Evolutionary conservation across 1,139 yeast species (phyloP).

Genomic region (Candida labiduridarum): DNA sequence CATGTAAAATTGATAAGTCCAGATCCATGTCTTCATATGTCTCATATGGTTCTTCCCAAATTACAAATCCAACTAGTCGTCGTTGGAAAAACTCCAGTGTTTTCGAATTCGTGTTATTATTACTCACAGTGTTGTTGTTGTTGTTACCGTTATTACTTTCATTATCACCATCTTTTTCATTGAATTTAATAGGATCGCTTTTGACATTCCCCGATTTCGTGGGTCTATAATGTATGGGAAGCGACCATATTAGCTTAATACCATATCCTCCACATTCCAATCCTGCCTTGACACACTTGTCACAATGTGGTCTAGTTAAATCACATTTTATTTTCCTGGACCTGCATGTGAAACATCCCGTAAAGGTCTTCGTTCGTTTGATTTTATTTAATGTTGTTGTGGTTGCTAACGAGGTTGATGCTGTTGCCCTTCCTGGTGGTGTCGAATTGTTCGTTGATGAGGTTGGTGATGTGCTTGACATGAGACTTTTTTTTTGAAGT

Average conservation of each 20-base stretch:
- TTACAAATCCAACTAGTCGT: slow-evolving; percentile 75
- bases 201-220: slow-evolving; percentile 26
- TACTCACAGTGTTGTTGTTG: too few species aligned
- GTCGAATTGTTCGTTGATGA: neutral
- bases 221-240: slow-evolving; percentile 50
- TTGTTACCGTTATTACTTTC: slow-evolving; percentile 12
- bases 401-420: neutral
- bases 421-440: neutral
- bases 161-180: slow-evolving; percentile 25
- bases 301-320: slow-evolving; percentile 44
- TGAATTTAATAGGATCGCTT: slow-evolving; percentile 30
- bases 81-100: slow-evolving; percentile 58
- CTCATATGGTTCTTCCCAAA: slow-evolving; percentile 62
- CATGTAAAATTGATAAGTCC: slow-evolving; percentile 64
- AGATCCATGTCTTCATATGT: slow-evolving; percentile 83
- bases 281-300: slow-evolving; percentile 47
- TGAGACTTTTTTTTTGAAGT: neutral
- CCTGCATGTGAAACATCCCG: slow-evolving; percentile 57
- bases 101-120: neutral
- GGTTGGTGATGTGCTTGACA: neutral
- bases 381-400: neutral
- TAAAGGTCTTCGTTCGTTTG: slow-evolving; percentile 43
- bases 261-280: slow-evolving; percentile 80
- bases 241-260: slow-evolving; percentile 78
- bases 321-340: slow-evolving; percentile 53